These are phyloP conservation scores for Colletotrichum lini DNA, from an alignment of 2,329 filamentous ascomycete species.

Conservation along the genomic window DNA sequence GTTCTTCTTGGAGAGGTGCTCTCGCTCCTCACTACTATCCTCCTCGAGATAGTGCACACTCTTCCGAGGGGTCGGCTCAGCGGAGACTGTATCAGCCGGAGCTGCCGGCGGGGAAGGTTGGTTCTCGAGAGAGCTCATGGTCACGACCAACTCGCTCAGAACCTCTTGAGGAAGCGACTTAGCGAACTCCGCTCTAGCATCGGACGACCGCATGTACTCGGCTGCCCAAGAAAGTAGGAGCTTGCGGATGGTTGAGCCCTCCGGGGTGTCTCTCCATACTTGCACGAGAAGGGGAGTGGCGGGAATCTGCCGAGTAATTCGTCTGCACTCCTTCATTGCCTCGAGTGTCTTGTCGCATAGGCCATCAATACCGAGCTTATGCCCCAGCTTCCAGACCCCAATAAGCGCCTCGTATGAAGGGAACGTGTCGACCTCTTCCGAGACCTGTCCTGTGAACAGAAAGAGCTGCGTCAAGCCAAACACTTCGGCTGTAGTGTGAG, in stretches of 20 bases:
- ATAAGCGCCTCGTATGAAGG: slow-evolving; percentile 70
- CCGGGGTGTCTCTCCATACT: slow-evolving; percentile 74
- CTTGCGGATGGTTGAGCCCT: slow-evolving; percentile 71
- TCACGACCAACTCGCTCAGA: slow-evolving; percentile 73
- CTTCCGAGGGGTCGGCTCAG: slow-evolving; percentile 53
- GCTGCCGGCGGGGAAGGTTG: slow-evolving; percentile 48
- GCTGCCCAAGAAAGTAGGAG: slow-evolving; percentile 74
- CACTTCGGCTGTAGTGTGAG: slow-evolving; percentile 62
- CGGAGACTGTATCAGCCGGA: slow-evolving; percentile 39
- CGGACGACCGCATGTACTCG: slow-evolving; percentile 73
- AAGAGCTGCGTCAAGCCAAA: slow-evolving; percentile 71
- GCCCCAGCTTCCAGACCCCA: slow-evolving; percentile 69
- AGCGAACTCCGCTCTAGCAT: slow-evolving; percentile 70
- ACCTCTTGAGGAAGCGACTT: slow-evolving; percentile 74
- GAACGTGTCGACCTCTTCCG: slow-evolving; percentile 56
- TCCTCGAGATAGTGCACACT: slow-evolving; percentile 66
- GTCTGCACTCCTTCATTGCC: slow-evolving; percentile 70
- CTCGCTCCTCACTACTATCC: slow-evolving; percentile 57
- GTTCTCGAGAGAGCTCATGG: slow-evolving; percentile 70
- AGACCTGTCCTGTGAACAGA: slow-evolving; percentile 66
- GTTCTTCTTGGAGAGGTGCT: slow-evolving; percentile 55
- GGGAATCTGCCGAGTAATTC: slow-evolving; percentile 68
- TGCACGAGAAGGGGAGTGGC: slow-evolving; percentile 71
- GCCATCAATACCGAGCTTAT: slow-evolving; percentile 66
- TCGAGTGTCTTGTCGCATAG: slow-evolving; percentile 70